Conservation (phyloP, 306 rosid species). For the Casuarina cunninghamiana region DNA sequence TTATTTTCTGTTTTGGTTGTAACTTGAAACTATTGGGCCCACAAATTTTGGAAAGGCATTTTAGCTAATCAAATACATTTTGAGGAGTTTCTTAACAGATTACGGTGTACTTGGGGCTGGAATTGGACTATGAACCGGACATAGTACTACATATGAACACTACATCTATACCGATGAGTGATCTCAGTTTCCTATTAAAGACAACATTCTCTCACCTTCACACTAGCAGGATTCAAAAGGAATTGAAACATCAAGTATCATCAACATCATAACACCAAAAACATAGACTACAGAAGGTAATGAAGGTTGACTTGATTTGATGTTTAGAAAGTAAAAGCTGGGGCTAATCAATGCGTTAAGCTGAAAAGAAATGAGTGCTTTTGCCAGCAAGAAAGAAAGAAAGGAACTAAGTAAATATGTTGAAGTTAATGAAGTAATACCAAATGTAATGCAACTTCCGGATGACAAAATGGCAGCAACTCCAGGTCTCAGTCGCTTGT, state of each 20-base stretch:
- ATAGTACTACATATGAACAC: no score
- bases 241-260: neutral
- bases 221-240: neutral
- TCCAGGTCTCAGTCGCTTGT: slow-evolving; percentile 72
- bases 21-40: neutral
- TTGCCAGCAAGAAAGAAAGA: neutral
- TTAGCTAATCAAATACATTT: neutral
- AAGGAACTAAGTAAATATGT: slow-evolving; percentile 2
- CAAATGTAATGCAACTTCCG: slow-evolving; percentile 72
- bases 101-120: neutral
- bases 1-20: neutral
- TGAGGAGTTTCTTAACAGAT: neutral
- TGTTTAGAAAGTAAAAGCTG: neutral
- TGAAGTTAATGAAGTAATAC: slow-evolving; percentile 38
- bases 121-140: neutral
- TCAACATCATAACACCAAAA: neutral
- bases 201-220: neutral
- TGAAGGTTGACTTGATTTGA: neutral
- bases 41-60: neutral
- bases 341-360: neutral
- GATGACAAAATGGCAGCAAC: slow-evolving; percentile 51
- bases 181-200: neutral
- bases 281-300: neutral
- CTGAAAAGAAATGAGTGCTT: neutral
- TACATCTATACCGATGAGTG: neutral